Evolutionary conservation across 1,139 yeast species (phyloP).

Genomic region (Magnusiomyces sp.): DNA sequence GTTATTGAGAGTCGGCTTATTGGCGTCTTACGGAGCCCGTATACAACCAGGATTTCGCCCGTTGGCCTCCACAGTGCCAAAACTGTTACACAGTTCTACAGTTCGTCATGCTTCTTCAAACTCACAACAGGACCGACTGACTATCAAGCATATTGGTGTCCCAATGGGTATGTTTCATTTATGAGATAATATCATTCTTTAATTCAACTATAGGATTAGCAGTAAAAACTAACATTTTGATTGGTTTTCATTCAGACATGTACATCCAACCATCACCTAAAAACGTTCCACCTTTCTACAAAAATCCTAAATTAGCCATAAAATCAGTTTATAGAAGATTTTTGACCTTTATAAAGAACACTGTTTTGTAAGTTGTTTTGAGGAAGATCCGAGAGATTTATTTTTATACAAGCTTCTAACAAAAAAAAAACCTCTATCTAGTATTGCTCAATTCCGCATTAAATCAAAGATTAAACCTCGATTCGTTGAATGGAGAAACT

Average conservation of each 20-base stretch:
- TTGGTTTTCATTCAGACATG: slow-evolving; percentile 15
- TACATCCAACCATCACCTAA: slow-evolving; percentile 41
- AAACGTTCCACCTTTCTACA: slow-evolving; percentile 39
- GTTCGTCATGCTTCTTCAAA: slow-evolving; percentile 12
- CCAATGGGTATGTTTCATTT: slow-evolving; percentile 20
- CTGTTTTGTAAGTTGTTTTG: slow-evolving; percentile 31
- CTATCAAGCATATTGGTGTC: slow-evolving; percentile 23
- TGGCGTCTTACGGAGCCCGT: too few species aligned
- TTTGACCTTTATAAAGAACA: slow-evolving; percentile 51
- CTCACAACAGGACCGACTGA: slow-evolving; percentile 14
- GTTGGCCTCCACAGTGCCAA: not conserved
- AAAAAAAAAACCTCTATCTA: slow-evolving; percentile 25
- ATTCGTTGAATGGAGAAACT: slow-evolving; percentile 64
- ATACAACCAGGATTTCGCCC: too few species aligned
- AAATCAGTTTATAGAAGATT: slow-evolving; percentile 41
- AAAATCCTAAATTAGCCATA: slow-evolving; percentile 36
- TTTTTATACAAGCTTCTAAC: slow-evolving; percentile 10
- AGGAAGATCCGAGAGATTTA: slow-evolving; percentile 4
- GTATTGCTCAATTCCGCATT: slow-evolving; percentile 54
- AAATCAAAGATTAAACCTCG: slow-evolving; percentile 58
- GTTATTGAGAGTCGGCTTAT: too few species aligned
- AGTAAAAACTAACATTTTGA: not conserved
- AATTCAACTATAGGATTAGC: too few species aligned
- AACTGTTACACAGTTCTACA: too few species aligned
- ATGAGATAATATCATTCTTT: too few species aligned